These are phyloP conservation scores for Furcasterigmium furcatum DNA, from an alignment of 2,329 filamentous ascomycete species.

Conservation along the genomic window DNA sequence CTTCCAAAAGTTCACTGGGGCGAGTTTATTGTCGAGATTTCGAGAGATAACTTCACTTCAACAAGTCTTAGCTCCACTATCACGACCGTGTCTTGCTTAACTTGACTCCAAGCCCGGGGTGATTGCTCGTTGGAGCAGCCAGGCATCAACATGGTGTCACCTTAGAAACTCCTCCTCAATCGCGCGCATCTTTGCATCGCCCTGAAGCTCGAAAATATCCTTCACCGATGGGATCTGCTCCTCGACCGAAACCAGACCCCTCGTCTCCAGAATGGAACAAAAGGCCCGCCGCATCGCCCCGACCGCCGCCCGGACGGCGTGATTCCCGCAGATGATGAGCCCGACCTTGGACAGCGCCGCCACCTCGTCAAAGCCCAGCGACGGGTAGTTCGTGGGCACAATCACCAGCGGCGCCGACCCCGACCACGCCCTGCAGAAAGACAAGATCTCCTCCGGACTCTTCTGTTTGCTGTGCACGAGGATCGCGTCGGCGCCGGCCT, in stretches of 20 bases:
- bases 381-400: constrained; percentile 7
- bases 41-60: too few species aligned
- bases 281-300: neutral
- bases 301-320: neutral
- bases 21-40: too few species aligned
- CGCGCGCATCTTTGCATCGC: neutral
- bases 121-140: too few species aligned
- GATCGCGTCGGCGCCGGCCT: constrained; percentile 7
- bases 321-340: constrained; percentile 9
- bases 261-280: neutral
- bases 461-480: constrained; percentile 11
- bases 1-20: too few species aligned
- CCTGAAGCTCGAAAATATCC: neutral
- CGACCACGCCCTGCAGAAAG: constrained; percentile 3
- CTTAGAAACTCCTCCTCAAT: neutral
- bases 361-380: neutral
- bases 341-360: neutral
- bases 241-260: neutral
- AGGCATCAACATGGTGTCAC: neutral
- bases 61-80: too few species aligned
- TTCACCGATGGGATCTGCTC: neutral
- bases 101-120: too few species aligned
- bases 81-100: too few species aligned
- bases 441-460: constrained; percentile 4
- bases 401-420: constrained; percentile 3